These are phyloP conservation scores for Maudiozyma bulderi DNA, from an alignment of 805 yeast genomes.

Conservation along the genomic window DNA sequence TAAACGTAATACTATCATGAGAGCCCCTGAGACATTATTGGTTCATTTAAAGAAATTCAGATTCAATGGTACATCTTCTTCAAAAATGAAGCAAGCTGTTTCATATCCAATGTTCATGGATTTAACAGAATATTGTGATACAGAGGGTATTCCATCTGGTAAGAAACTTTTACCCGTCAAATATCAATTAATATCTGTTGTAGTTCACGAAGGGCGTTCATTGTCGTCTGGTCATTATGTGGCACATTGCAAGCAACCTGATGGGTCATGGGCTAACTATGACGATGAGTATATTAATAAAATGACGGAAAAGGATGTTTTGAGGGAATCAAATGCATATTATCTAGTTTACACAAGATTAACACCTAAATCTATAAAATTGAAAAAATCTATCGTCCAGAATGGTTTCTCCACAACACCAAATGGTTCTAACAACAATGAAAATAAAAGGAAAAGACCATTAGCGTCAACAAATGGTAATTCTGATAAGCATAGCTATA, in stretches of 20 bases:
- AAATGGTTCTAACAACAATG: background rate
- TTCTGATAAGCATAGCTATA: background rate
- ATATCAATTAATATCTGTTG: slow-evolving; percentile 72
- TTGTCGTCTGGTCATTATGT: slow-evolving; percentile 89
- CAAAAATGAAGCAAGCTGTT: slow-evolving; percentile 82
- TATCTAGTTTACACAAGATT: slow-evolving; percentile 75
- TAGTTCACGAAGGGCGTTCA: slow-evolving; percentile 91
- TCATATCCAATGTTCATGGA: slow-evolving; percentile 72
- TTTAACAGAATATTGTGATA: slow-evolving; percentile 48
- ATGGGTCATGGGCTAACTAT: slow-evolving; percentile 85
- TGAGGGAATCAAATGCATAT: slow-evolving; percentile 83
- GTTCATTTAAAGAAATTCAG: slow-evolving; percentile 87
- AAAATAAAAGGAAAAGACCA: background rate
- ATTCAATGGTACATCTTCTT: slow-evolving; percentile 68
- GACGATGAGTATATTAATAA: slow-evolving; percentile 84
- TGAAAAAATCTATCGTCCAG: slow-evolving; percentile 11
- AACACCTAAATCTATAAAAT: slow-evolving; percentile 41
- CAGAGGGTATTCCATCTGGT: slow-evolving; percentile 11
- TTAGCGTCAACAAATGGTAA: background rate
- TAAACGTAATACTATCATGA: slow-evolving; percentile 61
- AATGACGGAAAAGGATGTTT: slow-evolving; percentile 61
- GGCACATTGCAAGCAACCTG: slow-evolving; percentile 86
- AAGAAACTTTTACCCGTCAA: slow-evolving; percentile 33
- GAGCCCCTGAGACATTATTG: slow-evolving; percentile 81
- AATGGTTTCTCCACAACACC: background rate